Evolutionary conservation across 495 filamentous ascomycete genomes (phyloP).

Genomic region (Podospora didyma): DNA sequence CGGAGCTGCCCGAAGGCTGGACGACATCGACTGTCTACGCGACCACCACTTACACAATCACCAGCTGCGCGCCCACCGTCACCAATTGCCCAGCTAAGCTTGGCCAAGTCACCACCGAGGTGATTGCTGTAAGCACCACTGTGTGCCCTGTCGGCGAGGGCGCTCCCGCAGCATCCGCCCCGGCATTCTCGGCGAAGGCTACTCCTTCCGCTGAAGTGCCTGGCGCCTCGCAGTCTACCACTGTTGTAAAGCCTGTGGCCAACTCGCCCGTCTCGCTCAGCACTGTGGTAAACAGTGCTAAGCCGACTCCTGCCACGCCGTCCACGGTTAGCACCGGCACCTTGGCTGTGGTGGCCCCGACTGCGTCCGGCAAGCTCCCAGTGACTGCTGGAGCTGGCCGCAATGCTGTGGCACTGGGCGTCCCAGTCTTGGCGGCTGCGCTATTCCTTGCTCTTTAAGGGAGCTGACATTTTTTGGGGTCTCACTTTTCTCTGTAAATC

Average conservation of each 20-base stretch:
- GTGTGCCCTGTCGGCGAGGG: constrained; percentile 28
- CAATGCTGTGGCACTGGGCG: constrained; percentile 16
- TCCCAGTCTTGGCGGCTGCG: constrained; percentile 21
- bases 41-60: constrained; percentile 53
- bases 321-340: neutral
- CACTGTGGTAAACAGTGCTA: neutral
- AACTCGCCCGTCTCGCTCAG: neutral
- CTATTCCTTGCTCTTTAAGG: constrained; percentile 21
- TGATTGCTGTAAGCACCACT: constrained; percentile 33
- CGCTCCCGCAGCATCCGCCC: neutral
- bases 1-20: constrained; percentile 17
- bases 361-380: constrained; percentile 3
- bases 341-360: neutral
- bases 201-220: too few species aligned
- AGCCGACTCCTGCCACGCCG: neutral
- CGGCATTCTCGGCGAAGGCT: neutral
- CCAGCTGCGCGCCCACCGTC: constrained; percentile 51
- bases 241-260: constrained; percentile 16
- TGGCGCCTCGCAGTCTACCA: constrained; percentile 8
- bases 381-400: constrained; percentile 28
- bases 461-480: neutral
- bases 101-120: constrained; percentile 36
- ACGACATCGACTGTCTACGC: constrained; percentile 48
- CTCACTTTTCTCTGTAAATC: neutral
- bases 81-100: constrained; percentile 52